Evolutionary conservation across 1,284 basidiomycete species (phyloP).

Genomic region (Ustilago tritici): DNA sequence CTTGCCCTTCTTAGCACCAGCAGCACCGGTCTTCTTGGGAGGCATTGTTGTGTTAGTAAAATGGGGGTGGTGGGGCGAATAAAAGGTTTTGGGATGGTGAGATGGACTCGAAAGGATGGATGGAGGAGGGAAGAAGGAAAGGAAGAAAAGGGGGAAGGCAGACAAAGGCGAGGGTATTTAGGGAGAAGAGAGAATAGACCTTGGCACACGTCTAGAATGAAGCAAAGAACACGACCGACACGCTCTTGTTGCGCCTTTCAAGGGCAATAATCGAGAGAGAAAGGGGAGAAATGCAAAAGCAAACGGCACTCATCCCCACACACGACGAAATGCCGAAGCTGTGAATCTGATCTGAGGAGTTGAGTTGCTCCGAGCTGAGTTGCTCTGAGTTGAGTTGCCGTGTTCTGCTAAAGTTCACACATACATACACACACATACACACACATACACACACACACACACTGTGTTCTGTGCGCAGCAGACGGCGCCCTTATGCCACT

Average conservation of each 20-base stretch:
- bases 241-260: not conserved
- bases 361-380: not conserved
- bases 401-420: not conserved
- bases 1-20: conserved; percentile 56
- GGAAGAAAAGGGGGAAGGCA: conserved; percentile 7
- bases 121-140: conserved; percentile 12
- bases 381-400: too few species aligned
- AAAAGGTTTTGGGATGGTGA: not conserved
- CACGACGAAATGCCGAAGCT: conserved; percentile 2
- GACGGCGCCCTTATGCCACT: not conserved
- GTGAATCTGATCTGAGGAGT: conserved; percentile 4
- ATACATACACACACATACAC: conserved; percentile 1
- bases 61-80: not conserved
- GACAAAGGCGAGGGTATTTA: conserved; percentile 23
- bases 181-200: not conserved
- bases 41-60: conserved; percentile 32
- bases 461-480: not conserved
- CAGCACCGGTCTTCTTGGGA: conserved; percentile 55
- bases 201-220: conserved; percentile 20
- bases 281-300: not conserved
- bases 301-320: not conserved
- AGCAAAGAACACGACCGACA: conserved; percentile 19
- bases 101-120: conserved; percentile 5
- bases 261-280: not conserved
- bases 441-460: not conserved